phyloP scores from a whole-genome alignment of 345 rosid species.

The Lepidium sativum region DNA sequence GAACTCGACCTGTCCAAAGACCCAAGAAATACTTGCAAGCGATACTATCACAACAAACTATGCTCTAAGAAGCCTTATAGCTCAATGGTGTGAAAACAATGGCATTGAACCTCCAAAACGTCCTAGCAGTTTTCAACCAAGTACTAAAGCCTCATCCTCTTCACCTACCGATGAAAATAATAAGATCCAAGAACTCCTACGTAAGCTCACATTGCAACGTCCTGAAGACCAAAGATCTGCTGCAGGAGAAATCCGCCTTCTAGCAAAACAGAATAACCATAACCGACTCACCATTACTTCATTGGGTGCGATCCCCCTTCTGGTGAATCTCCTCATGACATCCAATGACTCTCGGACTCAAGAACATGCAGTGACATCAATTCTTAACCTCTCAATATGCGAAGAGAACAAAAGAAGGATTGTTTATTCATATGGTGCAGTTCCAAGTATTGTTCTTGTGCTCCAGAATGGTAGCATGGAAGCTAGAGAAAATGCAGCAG shows the following conservation, averaged over 20 bases:
- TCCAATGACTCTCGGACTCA: conserved; percentile 57
- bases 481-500: conserved; percentile 95
- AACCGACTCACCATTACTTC: conserved; percentile 81
- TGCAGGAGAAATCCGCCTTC: conserved; percentile 88
- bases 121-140: conserved; percentile 47
- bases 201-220: conserved; percentile 52
- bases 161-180: conserved; percentile 45
- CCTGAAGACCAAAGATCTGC: conserved; percentile 70
- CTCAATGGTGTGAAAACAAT: conserved; percentile 90
- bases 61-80: conserved; percentile 82
- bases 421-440: conserved; percentile 57
- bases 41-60: conserved; percentile 69
- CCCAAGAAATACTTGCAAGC: conserved; percentile 56
- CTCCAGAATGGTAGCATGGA: conserved; percentile 89
- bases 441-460: conserved; percentile 78
- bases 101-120: conserved; percentile 81
- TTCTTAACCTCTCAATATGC: conserved; percentile 85
- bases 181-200: conserved; percentile 53
- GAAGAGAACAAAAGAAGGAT: conserved; percentile 79
- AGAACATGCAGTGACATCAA: conserved; percentile 91
- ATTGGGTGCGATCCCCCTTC: conserved; percentile 89
- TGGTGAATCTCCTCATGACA: conserved; percentile 56
- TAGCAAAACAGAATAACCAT: conserved; percentile 83
- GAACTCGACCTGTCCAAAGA: conserved; percentile 80
- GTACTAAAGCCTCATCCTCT: conserved; percentile 39